Base-by-base conservation (phyloP, 75 land plant genomes). In the Picea sitchensis region DNA sequence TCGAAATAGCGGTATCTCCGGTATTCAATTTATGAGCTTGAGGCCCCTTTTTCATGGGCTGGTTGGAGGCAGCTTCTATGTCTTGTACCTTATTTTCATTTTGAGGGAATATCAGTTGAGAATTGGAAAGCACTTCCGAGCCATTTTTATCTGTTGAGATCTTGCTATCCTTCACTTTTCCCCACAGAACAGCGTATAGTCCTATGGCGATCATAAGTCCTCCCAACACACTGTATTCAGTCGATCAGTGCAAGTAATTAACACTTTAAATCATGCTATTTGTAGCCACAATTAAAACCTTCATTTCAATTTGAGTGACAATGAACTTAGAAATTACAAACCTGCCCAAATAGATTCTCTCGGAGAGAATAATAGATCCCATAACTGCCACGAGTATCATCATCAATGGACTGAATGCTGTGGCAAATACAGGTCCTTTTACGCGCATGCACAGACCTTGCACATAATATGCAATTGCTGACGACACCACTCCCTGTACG, bases 371-470 rank as follows among this genome's bases (percentile, higher is more conserved):
- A 78, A 88, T 81, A 59, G 90, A 84, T 12, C 88, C 92, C 90
- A 91, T 86, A 83, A 91, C 79, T 12, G 90, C 92, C 1, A 91
- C 92, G 34, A 91, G 86, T 72, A 91, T 86, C 88, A 88, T 91
- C 90, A 86, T 88, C 60, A 91, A 75, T n/a, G 92, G 92, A 65
- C 90, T 91, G 77, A 91, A 91, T 21, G 92, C 88, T 9, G 92
- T 88, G 26, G 80, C 90, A 81, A 91, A 88, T 6, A 91, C 92
- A n/a, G 92, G 92, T 2, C 92, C 92, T 77, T 79, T 88, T 75
- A 81, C 77, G 30, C 84, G 56, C 82, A 91, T 88, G 14, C 86
- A 88, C 59, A 86, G 20, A 11, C 90, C 90, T 88, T 88, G 92
- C 2, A 91, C 90, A 79, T 86, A 91, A 76, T 91, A 91, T 38